Evolutionary conservation across 2,329 filamentous ascomycete genomes (phyloP).

Genomic region (Tolypocladium capitatum): DNA sequence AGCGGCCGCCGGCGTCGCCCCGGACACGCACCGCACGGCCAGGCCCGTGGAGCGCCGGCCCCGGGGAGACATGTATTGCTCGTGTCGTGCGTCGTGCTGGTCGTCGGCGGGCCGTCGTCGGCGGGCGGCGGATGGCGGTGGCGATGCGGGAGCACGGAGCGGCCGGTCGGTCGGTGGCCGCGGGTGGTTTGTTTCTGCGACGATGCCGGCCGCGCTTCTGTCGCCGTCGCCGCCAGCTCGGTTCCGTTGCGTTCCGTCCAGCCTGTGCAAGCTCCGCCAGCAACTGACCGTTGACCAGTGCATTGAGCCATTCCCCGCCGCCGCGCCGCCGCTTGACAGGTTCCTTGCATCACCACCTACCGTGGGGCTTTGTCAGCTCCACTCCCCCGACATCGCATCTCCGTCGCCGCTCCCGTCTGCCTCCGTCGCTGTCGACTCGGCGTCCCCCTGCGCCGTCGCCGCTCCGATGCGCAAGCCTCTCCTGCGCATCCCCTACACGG

Average conservation of each 20-base stretch:
- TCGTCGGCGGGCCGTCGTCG: too few species aligned
- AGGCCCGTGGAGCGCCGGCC: slow-evolving; percentile 17
- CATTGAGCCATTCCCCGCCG: too few species aligned
- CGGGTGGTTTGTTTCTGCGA: background rate
- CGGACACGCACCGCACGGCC: slow-evolving; percentile 8
- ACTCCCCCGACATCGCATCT: too few species aligned
- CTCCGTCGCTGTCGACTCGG: too few species aligned
- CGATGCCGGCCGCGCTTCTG: background rate
- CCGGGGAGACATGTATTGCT: slow-evolving; percentile 19
- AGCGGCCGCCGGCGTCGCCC: background rate
- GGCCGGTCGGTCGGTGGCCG: background rate
- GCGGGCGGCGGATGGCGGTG: too few species aligned
- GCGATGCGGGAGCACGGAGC: background rate
- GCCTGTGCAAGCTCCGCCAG: too few species aligned
- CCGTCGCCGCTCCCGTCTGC: background rate
- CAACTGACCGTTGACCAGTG: too few species aligned
- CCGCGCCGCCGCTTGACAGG: too few species aligned
- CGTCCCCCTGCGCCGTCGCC: background rate
- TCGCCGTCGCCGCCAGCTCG: background rate
- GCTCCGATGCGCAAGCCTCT: slow-evolving; percentile 52
- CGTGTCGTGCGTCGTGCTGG: too few species aligned
- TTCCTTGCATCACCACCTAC: too few species aligned
- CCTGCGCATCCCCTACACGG: slow-evolving; percentile 84
- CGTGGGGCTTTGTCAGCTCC: too few species aligned
- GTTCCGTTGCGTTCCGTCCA: background rate